Conservation (phyloP, 257 asterid species). For the Solanum corneliomulleri region DNA sequence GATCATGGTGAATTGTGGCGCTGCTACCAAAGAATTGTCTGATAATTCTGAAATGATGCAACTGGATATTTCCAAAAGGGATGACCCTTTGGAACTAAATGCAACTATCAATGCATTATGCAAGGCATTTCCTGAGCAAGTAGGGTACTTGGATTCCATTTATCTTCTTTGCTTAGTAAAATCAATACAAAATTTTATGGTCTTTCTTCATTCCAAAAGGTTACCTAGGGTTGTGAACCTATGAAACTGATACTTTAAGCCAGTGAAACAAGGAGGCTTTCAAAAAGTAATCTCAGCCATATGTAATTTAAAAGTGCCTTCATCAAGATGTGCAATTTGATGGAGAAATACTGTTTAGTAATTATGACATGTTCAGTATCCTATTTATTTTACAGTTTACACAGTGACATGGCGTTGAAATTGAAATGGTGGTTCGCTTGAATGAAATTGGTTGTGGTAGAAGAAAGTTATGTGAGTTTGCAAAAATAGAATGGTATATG, state of each 20-base stretch:
- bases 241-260: not conserved
- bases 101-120: slow-evolving; percentile 52
- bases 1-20: slow-evolving; percentile 77
- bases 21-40: slow-evolving; percentile 18
- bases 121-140: slow-evolving; percentile 68
- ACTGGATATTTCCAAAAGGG: not conserved
- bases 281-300: not conserved
- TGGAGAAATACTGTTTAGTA: not conserved
- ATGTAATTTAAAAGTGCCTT: not conserved
- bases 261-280: not conserved
- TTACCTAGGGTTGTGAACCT: not conserved
- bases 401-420: not conserved
- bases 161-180: not conserved
- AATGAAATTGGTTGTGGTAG: not conserved
- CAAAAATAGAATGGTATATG: not conserved
- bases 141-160: slow-evolving; percentile 5
- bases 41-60: not conserved
- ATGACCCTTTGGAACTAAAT: slow-evolving; percentile 21
- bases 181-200: too few species aligned
- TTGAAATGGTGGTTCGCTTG: not conserved
- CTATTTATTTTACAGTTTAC: not conserved
- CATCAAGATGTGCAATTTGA: not conserved
- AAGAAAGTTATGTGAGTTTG: not conserved
- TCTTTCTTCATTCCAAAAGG: not conserved
- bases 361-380: not conserved